Percentiles rank a stretch among this genome's conserved stretches.
phyloP scores from a whole-genome alignment of 176 grass and related monocot genomes.

The Oryza rufipogon region DNA sequence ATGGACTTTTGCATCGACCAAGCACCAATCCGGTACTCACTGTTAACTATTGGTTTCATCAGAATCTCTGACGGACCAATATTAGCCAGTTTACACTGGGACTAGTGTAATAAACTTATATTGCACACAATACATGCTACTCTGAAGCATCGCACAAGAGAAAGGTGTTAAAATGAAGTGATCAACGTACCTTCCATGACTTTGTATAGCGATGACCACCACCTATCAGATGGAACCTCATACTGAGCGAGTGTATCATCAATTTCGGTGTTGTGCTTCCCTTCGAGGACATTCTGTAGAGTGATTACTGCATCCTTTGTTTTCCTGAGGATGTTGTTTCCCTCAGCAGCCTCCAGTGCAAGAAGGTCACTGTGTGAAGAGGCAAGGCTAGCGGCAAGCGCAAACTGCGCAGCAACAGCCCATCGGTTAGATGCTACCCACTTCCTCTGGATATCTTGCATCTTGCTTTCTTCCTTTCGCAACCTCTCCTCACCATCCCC shows the following conservation, averaged over 20 bases:
- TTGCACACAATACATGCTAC: conserved; percentile 6
- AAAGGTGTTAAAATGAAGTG: not conserved
- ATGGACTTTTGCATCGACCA: not conserved
- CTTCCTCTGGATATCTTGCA: conserved; percentile 76
- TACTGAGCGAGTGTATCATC: conserved; percentile 71
- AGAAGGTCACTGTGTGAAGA: conserved; percentile 90
- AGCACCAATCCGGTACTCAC: not conserved
- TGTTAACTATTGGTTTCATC: not conserved
- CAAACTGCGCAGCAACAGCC: conserved; percentile 84
- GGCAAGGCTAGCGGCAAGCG: conserved; percentile 71
- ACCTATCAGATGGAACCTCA: conserved; percentile 72
- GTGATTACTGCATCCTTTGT: conserved; percentile 95
- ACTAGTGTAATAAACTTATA: not conserved
- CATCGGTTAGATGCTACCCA: conserved; percentile 90
- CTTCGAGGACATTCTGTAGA: conserved; percentile 86
- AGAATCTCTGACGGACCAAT: not conserved
- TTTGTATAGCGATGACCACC: conserved; percentile 99
- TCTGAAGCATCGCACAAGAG: not conserved
- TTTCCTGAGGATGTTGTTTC: conserved; percentile 79
- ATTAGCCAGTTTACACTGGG: not conserved
- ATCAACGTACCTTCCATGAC: conserved; percentile 77
- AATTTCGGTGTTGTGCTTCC: conserved; percentile 81
- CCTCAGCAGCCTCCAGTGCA: conserved; percentile 62
- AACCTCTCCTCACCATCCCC: conserved; percentile 65
- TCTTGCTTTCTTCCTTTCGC: conserved; percentile 64